These are phyloP conservation scores for Chytridium lagenaria DNA, from an alignment of 371 early-diverging fungal species.

Conservation along the genomic window DNA sequence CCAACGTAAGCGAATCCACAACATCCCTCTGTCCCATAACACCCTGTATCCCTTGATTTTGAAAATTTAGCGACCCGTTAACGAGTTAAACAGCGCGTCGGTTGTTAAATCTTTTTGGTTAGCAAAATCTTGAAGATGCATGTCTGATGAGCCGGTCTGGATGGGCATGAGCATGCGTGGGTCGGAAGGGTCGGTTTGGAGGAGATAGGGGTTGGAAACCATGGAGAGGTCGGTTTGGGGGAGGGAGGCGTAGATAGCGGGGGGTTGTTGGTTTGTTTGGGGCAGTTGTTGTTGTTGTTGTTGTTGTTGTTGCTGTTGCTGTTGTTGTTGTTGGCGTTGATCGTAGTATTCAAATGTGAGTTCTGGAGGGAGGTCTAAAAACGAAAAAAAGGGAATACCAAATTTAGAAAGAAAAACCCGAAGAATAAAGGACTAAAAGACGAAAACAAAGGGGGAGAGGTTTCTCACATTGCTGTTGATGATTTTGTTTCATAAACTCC, in stretches of 20 bases:
- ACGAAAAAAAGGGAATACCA: not conserved
- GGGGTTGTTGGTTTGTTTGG: not conserved
- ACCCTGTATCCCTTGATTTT: not conserved
- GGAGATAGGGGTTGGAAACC: not conserved
- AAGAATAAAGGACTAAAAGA: too few relatives aligned
- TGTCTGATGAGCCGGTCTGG: not conserved
- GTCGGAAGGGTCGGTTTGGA: not conserved
- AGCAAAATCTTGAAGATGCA: not conserved
- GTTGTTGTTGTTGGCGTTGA: constrained; percentile 12
- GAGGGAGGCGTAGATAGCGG: not conserved
- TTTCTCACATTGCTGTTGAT: constrained; percentile 19
- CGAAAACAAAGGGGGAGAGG: too few relatives aligned
- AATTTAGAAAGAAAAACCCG: not conserved
- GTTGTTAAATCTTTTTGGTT: not conserved
- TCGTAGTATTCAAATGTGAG: constrained; percentile 20
- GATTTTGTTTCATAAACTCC: constrained; percentile 56
- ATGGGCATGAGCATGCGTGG: not conserved
- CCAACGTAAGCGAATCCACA: constrained; percentile 8
- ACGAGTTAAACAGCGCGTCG: not conserved
- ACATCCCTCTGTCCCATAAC: not conserved
- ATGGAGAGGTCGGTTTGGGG: not conserved
- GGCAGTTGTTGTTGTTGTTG: constrained; percentile 10
- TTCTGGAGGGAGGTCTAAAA: constrained; percentile 19
- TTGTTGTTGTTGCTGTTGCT: constrained; percentile 11
- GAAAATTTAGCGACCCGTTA: not conserved